Percentiles rank a stretch among this genome's conserved stretches.
phyloP scores from a whole-genome alignment of 768 basidiomycete genomes.

The Cubamyces sp. region DNA sequence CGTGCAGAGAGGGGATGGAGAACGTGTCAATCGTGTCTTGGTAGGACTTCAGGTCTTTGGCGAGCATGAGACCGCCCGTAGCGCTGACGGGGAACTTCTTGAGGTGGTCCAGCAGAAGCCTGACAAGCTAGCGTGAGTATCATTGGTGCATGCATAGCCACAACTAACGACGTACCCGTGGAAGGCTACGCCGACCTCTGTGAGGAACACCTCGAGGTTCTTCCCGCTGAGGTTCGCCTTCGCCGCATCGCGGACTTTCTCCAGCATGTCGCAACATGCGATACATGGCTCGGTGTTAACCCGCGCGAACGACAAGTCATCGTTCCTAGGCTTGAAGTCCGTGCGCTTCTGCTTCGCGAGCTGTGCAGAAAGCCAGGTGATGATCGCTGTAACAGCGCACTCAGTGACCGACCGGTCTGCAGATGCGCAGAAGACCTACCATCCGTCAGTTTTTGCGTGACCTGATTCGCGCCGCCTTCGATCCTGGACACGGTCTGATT shows the following conservation, averaged over 20 bases:
- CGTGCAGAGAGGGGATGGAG: conserved; percentile 78
- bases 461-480: conserved; percentile 78
- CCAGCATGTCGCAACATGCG: conserved; percentile 82
- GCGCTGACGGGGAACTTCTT: conserved; percentile 97
- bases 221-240: conserved; percentile 84
- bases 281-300: conserved; percentile 94
- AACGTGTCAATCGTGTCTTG: conserved; percentile 90
- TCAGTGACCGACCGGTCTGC: neutral
- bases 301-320: conserved; percentile 91
- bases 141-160: neutral
- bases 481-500: conserved; percentile 84
- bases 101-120: conserved; percentile 90
- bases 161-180: conserved; percentile 60
- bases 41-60: conserved; percentile 98
- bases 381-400: conserved; percentile 52
- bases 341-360: conserved; percentile 92
- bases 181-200: conserved; percentile 93
- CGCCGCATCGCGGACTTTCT: conserved; percentile 77
- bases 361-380: conserved; percentile 74
- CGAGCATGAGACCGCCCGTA: conserved; percentile 96
- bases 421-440: conserved; percentile 48
- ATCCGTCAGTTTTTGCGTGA: conserved; percentile 84
- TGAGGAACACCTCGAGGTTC: conserved; percentile 90
- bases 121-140: conserved; percentile 35
- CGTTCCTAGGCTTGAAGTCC: conserved; percentile 96